Percentiles rank a stretch among this genome's conserved stretches.
Evolutionary conservation across 768 basidiomycete genomes (phyloP).

Genomic region (Termitomyces sp.): DNA sequence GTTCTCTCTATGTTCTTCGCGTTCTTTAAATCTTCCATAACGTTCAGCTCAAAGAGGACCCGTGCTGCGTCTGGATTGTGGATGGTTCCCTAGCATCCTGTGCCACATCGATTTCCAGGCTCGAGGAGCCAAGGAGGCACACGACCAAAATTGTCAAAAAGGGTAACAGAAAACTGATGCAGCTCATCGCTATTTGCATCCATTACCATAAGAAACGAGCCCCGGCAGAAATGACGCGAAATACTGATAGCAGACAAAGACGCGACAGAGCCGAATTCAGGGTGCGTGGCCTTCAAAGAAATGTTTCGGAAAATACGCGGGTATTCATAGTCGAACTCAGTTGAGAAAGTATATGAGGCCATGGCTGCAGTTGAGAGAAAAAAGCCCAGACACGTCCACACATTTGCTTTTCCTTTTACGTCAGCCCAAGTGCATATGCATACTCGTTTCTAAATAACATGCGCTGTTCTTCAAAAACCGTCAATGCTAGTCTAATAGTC

Average conservation of each 20-base stretch:
- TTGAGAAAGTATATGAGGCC: not conserved
- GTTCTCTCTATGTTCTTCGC: not conserved
- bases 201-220: slow-evolving; percentile 17
- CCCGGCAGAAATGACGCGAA: not conserved
- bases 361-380: not conserved
- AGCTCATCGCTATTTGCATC: slow-evolving; percentile 26
- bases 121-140: slow-evolving; percentile 19
- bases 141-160: slow-evolving; percentile 24
- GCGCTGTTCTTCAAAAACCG: not conserved
- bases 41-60: not conserved
- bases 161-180: slow-evolving; percentile 18
- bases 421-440: not conserved
- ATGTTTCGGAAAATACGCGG: slow-evolving; percentile 1
- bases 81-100: slow-evolving; percentile 12
- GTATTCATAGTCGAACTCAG: not conserved
- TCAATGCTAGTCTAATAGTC: not conserved
- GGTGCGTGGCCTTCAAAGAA: slow-evolving; percentile 1
- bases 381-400: not conserved
- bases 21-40: not conserved
- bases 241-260: slow-evolving; percentile 7
- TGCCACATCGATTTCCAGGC: slow-evolving; percentile 21
- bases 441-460: not conserved
- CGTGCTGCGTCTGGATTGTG: slow-evolving; percentile 1
- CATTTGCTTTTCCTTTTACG: not conserved
- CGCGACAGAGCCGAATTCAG: slow-evolving; percentile 2